Base-by-base conservation (phyloP, 2,329 filamentous ascomycete genomes). In the Cytospora piceicola region DNA sequence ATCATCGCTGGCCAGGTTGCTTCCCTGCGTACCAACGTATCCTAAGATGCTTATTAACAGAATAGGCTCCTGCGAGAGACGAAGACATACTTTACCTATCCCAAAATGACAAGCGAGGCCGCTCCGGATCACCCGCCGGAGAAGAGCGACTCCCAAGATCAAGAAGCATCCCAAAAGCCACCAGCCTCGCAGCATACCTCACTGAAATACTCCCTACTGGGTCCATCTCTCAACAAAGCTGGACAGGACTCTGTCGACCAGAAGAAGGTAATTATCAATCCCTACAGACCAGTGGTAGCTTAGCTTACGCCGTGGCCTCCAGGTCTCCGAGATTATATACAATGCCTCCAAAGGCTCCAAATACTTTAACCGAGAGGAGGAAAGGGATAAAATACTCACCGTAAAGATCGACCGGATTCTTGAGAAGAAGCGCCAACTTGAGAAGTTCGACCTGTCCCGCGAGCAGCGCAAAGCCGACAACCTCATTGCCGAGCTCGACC, bases 251-350 rank as follows among this genome's bases (percentile, higher is more conserved):
- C 87, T 20, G 94, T 98, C n/a, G 93, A 99, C 73, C 95, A 98
- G 79, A 85, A 85, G 69, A 96, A 95, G 81, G 90, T 89, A 75
- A 49, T 74, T 63, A 49, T 34, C 54, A 3, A 6, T 14, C 20
- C 55, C 51, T 24, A 24, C 56, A 24, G 20, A 55, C 20, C 29
- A 55, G 51, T 27, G 24, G 27, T 36, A 30, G 12, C 20, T 36
- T 12, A 11, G n/a, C 46, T 49, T 24, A 49, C n/a, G 46, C 46
- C 22, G 46, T 24, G 1, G 8, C 34, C 11, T 42, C 34, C 58
- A 90, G 88, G 93, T 99, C 58, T 96, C 94, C 2, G 94, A 98
- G 72, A 90, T 98, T 71, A 99, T 99, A 67, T 98, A 97, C 79
- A 93, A 96, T 76, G 93, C 94, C 14, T 97, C 93, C 20, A 97